Base-by-base conservation (phyloP, 2,329 filamentous ascomycete genomes). In the Sporothrix variecibatus region DNA sequence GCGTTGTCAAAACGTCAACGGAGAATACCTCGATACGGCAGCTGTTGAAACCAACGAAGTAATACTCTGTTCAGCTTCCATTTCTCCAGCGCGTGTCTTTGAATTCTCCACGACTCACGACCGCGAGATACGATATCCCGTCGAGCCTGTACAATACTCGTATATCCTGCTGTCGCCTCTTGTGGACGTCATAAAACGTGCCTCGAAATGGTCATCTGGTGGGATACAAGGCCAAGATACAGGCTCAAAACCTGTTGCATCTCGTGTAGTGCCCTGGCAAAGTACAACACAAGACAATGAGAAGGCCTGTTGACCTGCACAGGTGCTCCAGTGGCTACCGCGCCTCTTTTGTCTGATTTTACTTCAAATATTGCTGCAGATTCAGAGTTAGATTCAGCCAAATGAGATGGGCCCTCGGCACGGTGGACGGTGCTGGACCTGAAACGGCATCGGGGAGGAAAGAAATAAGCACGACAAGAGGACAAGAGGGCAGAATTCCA, bases 351-450 rank as follows among this genome's bases (percentile, higher is more conserved):
- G 56, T 60, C n/a, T 60, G 56, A n/a, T 34, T 60, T n/a, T 20
- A 40, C 12, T 65, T 20, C 60, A 20, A 8, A 40, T 34, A 12
- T 31, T 68, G 64, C 34, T 51, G 64, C 26, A 68, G 40, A 68
- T 65, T 64, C 34, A 28, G 7, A 26, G 23, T 26, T 1, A 58
- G 23, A 28, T 58, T 31, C 64, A 49, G 23, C 64, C 23, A 68
- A 68, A 68, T 49, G 26, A 49, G 15, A 68, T 28, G 43, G 49
- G 40, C 64, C n/a, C 40, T 51, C 43, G 65, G 65, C 65, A 68
- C 43, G 46, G 23, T 7, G 46, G 28, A 23, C 34, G 43, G 15
- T 23, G 62, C 9, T 46, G 23, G 62, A 28, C 38, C 62, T 67
- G 38, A 28, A 67, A 67, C 62, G 38, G 23, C 62, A 28, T 31